Evolutionary conservation across 306 rosid genomes (phyloP), one percentile per base, ranked within the genome.

Genomic region (Quercus aquifolioides): DNA sequence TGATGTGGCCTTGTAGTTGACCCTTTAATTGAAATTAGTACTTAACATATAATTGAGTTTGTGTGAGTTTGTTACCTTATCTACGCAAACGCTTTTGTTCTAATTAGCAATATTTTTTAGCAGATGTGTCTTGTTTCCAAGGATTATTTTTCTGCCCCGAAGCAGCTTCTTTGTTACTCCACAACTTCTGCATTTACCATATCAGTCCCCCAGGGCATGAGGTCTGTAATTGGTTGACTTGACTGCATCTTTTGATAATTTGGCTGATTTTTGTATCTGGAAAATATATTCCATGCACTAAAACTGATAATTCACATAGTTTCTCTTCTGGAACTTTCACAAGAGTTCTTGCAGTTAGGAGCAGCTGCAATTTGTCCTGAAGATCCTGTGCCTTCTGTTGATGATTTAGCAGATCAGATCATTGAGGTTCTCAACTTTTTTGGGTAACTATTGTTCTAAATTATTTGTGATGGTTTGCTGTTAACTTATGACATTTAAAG

Each of bases 301-400:
- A 46, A 62, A 58, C 49, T 88, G 83, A 88, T 84, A 90, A 76
- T 89, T 92, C 82, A 89, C 91, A 64, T 89, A 88, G 82, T 87
- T 79, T 84, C 83, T 87, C 80, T 80, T 86, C 51, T 85, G 97
- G 90, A 89, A 78, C 89, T 85, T 83, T 88, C 78, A 77, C 82
- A 89, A 90, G 96, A 92, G 93, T 92, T 88, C 84, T 89, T 94
- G 92, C 90, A 94, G 98, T 92, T 94, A 71, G 98, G 97, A 94
- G 98, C 98, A 81, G 94, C 91, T 76, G 84, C 85, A 20, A 83
- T 92, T 89, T 88, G 88, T 91, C 78, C 80, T 9, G 90, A 90
- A 68, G 93, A 90, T 81, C 81, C 87, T 28, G 35, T 81, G 69
- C 98, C 88, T 79, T 94, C 94, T 56, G 92, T 71, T n/a, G 97